Evolutionary conservation across 179 eudicot species (phyloP).

Genomic region (Gypsophila paniculata): DNA sequence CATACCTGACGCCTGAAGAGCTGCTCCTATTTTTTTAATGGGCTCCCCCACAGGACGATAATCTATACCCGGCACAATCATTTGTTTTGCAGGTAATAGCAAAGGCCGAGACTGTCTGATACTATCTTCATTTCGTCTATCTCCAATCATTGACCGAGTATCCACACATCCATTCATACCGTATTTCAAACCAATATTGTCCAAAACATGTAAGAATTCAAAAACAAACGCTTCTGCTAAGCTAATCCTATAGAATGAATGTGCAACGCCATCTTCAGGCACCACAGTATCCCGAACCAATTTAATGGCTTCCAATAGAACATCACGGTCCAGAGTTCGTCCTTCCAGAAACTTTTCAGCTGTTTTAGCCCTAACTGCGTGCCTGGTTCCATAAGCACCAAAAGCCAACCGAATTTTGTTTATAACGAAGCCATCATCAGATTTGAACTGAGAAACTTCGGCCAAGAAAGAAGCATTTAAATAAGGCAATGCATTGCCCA

Average conservation of each 20-base stretch:
- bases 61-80: conserved; percentile 43
- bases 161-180: conserved; percentile 24
- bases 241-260: conserved; percentile 60
- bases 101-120: conserved; percentile 11
- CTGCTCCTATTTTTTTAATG: conserved; percentile 62
- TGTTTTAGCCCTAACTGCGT: conserved; percentile 60
- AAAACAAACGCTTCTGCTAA: conserved; percentile 78
- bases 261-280: conserved; percentile 54
- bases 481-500: conserved; percentile 73
- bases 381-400: conserved; percentile 72
- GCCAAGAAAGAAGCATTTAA: conserved; percentile 84
- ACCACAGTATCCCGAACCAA: conserved; percentile 45
- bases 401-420: conserved; percentile 54
- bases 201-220: conserved; percentile 49
- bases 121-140: conserved; percentile 12
- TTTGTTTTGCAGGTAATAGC: conserved; percentile 63
- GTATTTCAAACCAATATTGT: conserved; percentile 27
- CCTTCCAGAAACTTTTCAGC: conserved; percentile 65
- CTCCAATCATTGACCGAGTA: conserved; percentile 17
- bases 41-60: conserved; percentile 87
- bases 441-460: conserved; percentile 37
- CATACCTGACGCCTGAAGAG: conserved; percentile 85
- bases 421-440: conserved; percentile 33
- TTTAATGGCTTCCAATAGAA: conserved; percentile 51
- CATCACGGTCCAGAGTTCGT: conserved; percentile 34